phyloP scores from a whole-genome alignment of 2,329 filamentous ascomycete genomes.

The Arthrobotrys musiformis region DNA sequence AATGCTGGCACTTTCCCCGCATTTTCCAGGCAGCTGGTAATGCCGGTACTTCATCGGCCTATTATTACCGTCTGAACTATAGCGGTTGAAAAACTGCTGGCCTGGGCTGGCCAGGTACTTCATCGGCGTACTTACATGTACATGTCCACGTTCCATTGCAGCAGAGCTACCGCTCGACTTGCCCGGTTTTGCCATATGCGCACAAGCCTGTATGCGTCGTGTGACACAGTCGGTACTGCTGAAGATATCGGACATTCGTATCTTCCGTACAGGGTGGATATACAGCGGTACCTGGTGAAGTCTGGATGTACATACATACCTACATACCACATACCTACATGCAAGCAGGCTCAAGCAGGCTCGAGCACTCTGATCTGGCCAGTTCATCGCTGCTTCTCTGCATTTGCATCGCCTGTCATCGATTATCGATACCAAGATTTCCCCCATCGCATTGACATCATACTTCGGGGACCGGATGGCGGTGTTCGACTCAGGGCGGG shows the following conservation, averaged over 20 bases:
- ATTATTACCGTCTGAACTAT: constrained; percentile 54
- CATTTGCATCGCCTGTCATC: constrained; percentile 18
- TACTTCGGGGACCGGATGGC: background rate
- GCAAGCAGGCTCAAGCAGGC: background rate
- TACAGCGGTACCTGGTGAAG: constrained; percentile 24
- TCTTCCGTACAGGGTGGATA: constrained; percentile 15
- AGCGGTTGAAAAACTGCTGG: constrained; percentile 28
- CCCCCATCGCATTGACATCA: constrained; percentile 46
- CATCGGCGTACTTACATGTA: constrained; percentile 23
- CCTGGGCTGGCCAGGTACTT: constrained; percentile 16
- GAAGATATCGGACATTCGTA: constrained; percentile 19
- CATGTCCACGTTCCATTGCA: constrained; percentile 33
- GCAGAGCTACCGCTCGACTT: constrained; percentile 23
- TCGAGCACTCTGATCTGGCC: background rate
- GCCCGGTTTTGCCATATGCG: constrained; percentile 33
- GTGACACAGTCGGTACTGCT: constrained; percentile 33
- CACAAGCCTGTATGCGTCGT: constrained; percentile 33
- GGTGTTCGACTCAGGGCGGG: background rate
- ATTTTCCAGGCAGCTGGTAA: constrained; percentile 54
- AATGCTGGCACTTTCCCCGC: constrained; percentile 50
- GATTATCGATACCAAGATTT: background rate
- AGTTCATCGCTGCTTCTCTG: constrained; percentile 4
- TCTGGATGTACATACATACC: too few relatives aligned
- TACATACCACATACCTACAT: too few relatives aligned
- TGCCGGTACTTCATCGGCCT: constrained; percentile 50